phyloP scores from a whole-genome alignment of 352 stramenopile genomes.

The Globisporangium takayamanum region DNA sequence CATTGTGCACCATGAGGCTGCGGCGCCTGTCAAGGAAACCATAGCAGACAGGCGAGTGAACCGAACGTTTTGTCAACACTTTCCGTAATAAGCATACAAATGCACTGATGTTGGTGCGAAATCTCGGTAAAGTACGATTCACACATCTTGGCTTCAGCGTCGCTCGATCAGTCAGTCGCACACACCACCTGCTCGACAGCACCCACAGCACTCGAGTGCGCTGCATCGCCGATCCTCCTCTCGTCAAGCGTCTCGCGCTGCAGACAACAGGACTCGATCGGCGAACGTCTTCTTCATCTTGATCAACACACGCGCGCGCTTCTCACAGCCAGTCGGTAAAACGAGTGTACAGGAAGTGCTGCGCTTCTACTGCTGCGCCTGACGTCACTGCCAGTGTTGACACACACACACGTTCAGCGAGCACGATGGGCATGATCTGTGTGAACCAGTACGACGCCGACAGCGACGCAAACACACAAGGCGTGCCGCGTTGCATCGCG shows the following conservation, averaged over 20 bases:
- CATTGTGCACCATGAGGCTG: background rate
- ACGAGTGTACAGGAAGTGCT: too few relatives aligned
- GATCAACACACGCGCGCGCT: too few relatives aligned
- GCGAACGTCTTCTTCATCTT: too few relatives aligned
- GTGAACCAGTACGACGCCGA: conserved; percentile 32
- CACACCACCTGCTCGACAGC: background rate
- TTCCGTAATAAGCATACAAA: background rate
- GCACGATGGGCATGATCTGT: conserved; percentile 57
- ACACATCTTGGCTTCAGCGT: background rate
- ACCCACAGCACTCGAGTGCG: too few relatives aligned
- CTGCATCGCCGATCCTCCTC: background rate
- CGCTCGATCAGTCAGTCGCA: background rate
- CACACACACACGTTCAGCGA: background rate
- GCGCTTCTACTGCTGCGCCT: too few relatives aligned
- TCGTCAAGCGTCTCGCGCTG: too few relatives aligned
- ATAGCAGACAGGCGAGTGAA: background rate
- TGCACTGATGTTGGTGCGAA: background rate
- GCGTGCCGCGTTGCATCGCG: conserved; percentile 54
- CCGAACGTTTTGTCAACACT: background rate
- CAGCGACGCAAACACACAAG: conserved; percentile 9
- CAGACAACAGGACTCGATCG: too few relatives aligned
- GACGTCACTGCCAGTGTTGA: too few relatives aligned
- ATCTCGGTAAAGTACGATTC: background rate
- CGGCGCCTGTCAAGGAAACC: too few relatives aligned
- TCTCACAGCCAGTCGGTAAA: too few relatives aligned